phyloP scores from a whole-genome alignment of 2,329 filamentous ascomycete genomes.

The Magnaporthiopsis incrustans region DNA sequence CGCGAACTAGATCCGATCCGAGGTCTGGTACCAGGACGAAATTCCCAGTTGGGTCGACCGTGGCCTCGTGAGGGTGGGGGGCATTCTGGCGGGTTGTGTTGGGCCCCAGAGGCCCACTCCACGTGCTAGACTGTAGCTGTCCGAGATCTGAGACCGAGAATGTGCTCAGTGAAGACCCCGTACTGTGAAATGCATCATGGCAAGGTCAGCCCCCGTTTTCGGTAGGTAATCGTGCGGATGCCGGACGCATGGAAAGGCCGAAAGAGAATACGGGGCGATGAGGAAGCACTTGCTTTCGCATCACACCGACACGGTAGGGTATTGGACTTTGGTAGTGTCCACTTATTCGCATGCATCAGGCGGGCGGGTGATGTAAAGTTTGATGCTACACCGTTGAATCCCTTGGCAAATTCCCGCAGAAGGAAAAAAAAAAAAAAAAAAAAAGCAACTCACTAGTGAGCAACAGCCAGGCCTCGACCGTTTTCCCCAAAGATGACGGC shows the following conservation, averaged over 20 bases:
- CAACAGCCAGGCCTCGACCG: slow-evolving; percentile 31
- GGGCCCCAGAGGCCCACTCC: slow-evolving; percentile 27
- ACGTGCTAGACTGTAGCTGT: slow-evolving; percentile 30
- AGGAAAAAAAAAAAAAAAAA: neutral
- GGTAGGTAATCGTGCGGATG: neutral
- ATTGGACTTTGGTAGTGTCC: neutral
- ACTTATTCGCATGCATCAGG: neutral
- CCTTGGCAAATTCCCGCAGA: neutral
- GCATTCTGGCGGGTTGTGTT: slow-evolving; percentile 42
- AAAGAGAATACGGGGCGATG: too few relatives aligned
- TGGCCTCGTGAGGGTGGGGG: slow-evolving; percentile 56
- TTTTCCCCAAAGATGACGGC: slow-evolving; percentile 33
- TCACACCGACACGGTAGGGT: neutral
- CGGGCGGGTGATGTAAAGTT: neutral
- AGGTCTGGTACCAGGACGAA: slow-evolving; percentile 60
- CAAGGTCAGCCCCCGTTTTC: neutral
- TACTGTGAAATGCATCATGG: slow-evolving; percentile 20
- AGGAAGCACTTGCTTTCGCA: neutral
- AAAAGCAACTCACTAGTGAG: slow-evolving; percentile 34
- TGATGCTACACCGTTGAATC: neutral
- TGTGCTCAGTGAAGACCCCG: slow-evolving; percentile 33
- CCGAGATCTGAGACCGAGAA: slow-evolving; percentile 34
- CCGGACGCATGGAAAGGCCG: too few relatives aligned
- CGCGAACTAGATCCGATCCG: slow-evolving; percentile 52
- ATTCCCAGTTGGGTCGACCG: slow-evolving; percentile 56